Conservation (phyloP, 148 eudicot genomes). For the Chenopodium quinoa region DNA sequence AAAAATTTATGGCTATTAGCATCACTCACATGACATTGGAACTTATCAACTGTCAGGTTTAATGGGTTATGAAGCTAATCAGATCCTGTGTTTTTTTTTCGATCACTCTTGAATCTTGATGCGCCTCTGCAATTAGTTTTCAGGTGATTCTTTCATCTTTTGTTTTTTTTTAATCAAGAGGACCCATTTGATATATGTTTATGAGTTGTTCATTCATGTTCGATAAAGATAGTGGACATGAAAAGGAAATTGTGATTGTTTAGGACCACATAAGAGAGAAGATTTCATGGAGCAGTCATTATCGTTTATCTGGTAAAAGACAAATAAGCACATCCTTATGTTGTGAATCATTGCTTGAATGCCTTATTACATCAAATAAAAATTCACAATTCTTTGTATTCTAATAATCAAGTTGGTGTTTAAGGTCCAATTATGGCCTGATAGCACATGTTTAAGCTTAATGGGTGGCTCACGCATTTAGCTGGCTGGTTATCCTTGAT, state of each 20-base stretch:
- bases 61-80: not conserved
- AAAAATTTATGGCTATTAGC: not conserved
- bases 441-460: not conserved
- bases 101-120: not conserved
- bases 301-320: constrained; percentile 8
- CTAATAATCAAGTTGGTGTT: too few relatives aligned
- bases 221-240: not conserved
- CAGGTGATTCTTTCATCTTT: not conserved
- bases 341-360: not conserved
- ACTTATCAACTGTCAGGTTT: not conserved
- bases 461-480: not conserved
- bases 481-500: not conserved
- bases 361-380: constrained; percentile 6
- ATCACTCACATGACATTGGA: not conserved
- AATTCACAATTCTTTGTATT: not conserved
- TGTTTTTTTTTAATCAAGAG: not conserved
- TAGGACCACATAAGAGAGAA: constrained; percentile 16
- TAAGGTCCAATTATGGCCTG: not conserved
- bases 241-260: constrained; percentile 11
- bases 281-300: constrained; percentile 3
- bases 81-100: not conserved
- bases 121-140: not conserved
- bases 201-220: not conserved
- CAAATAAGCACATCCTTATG: not conserved
- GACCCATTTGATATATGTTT: not conserved